A percentile compares a stretch with the other conserved stretches of the same genome.
These are phyloP conservation scores for Fusarium piperis DNA, from an alignment of 2,329 filamentous ascomycete genomes.

Conservation along the genomic window DNA sequence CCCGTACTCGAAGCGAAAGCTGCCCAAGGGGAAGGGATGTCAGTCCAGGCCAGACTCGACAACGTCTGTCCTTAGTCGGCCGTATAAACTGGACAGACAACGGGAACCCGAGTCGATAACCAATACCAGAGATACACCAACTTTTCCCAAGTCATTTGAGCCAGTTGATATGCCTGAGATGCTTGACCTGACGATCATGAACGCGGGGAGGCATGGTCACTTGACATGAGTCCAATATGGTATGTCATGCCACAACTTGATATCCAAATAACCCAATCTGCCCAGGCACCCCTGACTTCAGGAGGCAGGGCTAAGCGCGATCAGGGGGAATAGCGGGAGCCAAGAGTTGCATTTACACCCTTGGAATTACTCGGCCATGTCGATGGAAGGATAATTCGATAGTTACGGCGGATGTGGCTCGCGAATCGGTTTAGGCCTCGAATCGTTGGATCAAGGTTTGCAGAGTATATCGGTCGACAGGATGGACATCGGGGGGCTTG, in stretches of 20 bases:
- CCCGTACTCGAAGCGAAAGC: not conserved
- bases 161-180: not conserved
- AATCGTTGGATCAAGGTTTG: not conserved
- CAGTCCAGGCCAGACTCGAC: not conserved
- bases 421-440: not conserved
- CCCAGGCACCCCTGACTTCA: constrained; percentile 26
- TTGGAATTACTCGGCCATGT: not conserved
- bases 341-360: not conserved
- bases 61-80: not conserved
- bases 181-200: not conserved
- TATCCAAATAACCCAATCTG: not conserved
- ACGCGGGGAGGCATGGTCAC: too few species aligned
- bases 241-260: not conserved
- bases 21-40: not conserved
- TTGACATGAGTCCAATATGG: not conserved
- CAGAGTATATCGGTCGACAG: not conserved
- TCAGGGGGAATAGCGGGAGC: not conserved
- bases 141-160: not conserved
- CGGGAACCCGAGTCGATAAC: not conserved
- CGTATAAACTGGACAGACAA: not conserved
- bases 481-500: not conserved
- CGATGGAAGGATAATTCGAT: not conserved
- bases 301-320: not conserved
- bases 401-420: not conserved
- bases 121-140: not conserved